phyloP scores from a whole-genome alignment of 208 protist genomes.

The Trypanosoma rangeli region DNA sequence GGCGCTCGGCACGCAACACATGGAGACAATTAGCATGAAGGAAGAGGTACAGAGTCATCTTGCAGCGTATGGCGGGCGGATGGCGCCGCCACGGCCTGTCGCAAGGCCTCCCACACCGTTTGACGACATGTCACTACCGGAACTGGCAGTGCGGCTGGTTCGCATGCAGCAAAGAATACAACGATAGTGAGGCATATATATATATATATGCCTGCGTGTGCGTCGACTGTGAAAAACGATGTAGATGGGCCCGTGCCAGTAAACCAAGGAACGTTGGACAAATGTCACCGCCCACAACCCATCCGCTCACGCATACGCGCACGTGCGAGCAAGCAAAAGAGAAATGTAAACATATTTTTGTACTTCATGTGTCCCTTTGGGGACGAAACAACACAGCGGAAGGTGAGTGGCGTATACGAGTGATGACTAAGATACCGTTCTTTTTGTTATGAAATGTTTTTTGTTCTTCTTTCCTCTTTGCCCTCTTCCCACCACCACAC shows the following conservation, averaged over 20 bases:
- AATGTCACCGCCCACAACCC: neutral
- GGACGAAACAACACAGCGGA: neutral
- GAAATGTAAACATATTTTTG: neutral
- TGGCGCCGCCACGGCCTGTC: slow-evolving; percentile 32
- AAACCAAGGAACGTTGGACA: neutral
- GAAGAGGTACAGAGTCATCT: slow-evolving; percentile 55
- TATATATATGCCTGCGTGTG: slow-evolving; percentile 3
- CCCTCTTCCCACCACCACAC: neutral
- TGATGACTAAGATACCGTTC: neutral
- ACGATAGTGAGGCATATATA: neutral
- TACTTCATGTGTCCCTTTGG: neutral
- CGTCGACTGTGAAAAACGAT: neutral
- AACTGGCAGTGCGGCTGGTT: slow-evolving; percentile 50
- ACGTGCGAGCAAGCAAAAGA: neutral
- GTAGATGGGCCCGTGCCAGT: neutral
- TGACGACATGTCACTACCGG: slow-evolving; percentile 46
- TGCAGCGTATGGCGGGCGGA: slow-evolving; percentile 33
- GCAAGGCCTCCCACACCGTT: slow-evolving; percentile 5
- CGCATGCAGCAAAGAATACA: slow-evolving; percentile 40
- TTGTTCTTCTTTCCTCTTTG: slow-evolving; percentile 2
- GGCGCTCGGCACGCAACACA: slow-evolving; percentile 63
- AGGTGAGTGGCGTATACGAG: neutral
- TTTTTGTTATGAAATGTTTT: neutral
- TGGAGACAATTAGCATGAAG: slow-evolving; percentile 53
- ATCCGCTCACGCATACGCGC: neutral